Evolutionary conservation across 2,329 filamentous ascomycete genomes (phyloP).

Genomic region (Diaporthe sp.): DNA sequence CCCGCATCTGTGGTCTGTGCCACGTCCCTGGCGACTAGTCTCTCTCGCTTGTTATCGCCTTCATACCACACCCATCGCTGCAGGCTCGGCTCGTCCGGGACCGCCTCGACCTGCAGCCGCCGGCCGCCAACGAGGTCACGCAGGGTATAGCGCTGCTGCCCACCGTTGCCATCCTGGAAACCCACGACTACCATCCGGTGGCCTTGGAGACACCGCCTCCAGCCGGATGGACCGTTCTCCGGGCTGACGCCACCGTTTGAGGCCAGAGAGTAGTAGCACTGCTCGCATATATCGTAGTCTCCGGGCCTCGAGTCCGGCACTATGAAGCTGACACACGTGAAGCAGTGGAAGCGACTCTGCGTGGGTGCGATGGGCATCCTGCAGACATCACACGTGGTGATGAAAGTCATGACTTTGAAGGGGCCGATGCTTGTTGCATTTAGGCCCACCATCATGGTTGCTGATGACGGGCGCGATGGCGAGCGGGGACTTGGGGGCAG

Average conservation of each 20-base stretch:
- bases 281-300: conserved; percentile 88
- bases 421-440: conserved; percentile 62
- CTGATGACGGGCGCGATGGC: conserved; percentile 59
- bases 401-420: conserved; percentile 80
- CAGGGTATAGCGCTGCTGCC: conserved; percentile 77
- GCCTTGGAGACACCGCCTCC: conserved; percentile 84
- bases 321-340: conserved; percentile 73
- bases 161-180: conserved; percentile 77
- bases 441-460: conserved; percentile 63
- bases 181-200: conserved; percentile 89
- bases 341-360: conserved; percentile 84
- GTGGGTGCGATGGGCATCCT: conserved; percentile 78
- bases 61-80: conserved; percentile 68
- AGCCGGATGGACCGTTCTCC: conserved; percentile 84
- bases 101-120: conserved; percentile 72
- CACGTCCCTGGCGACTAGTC: conserved; percentile 67
- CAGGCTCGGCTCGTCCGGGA: conserved; percentile 51
- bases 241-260: conserved; percentile 74
- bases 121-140: conserved; percentile 84
- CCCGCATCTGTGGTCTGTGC: conserved; percentile 57
- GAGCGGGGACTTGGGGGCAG: conserved; percentile 58
- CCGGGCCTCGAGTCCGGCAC: conserved; percentile 66
- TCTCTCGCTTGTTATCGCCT: conserved; percentile 54
- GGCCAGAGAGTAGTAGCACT: conserved; percentile 81
- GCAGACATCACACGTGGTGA: conserved; percentile 85